Evolutionary conservation across 108 stramenopile genomes (phyloP), one percentile per base, ranked within the genome.

Genomic region (Parietichytrium sp.): DNA sequence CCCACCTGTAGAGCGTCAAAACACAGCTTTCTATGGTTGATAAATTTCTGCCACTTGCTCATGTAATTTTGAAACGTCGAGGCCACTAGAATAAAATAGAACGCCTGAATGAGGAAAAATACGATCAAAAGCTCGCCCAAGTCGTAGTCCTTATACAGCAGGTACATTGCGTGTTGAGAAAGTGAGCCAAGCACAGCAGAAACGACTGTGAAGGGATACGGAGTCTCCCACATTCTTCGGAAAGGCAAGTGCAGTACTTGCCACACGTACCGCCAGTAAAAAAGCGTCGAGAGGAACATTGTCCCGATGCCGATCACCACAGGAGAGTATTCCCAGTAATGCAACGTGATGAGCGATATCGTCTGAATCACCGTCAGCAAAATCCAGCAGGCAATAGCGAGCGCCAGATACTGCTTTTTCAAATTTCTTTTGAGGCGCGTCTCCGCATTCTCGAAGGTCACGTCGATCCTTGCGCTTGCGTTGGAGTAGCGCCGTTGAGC

Each of bases 191-290:
- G 2, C 23, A 72, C 61, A 0, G 61, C 61, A 25, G 61, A 33
- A 33, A 42, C 61, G 10, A 42, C 61, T 33, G 20, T 45, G 33
- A 23, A 72, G 38, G 61, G 61, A 27, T 72, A 72, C 38, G 61
- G 61, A 12, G 61, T 72, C 61, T 72, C 38, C 61, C 61, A 72
- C 20, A 72, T 33, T 42, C 61, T 33, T 6, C 20, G 10, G 20
- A 72, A 72, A 27, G 61, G 61, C 61, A 72, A 42, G 6, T 42
- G 61, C 61, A 72, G 33, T 23, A 72, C 61, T 45, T 8, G 38
- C 61, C 61, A 72, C 23, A 72, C 61, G 20, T 72, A 72, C 13
- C 61, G 33, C 61, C 61, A 72, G 33, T 72, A 72, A 72, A 72
- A 72, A 47, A 72, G 38, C 3, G 45, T 42, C 10, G 61, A 72